A percentile compares a stretch with the other conserved stretches of the same genome.
phyloP scores from a whole-genome alignment of 306 rosid genomes.

The Quercus variabilis region DNA sequence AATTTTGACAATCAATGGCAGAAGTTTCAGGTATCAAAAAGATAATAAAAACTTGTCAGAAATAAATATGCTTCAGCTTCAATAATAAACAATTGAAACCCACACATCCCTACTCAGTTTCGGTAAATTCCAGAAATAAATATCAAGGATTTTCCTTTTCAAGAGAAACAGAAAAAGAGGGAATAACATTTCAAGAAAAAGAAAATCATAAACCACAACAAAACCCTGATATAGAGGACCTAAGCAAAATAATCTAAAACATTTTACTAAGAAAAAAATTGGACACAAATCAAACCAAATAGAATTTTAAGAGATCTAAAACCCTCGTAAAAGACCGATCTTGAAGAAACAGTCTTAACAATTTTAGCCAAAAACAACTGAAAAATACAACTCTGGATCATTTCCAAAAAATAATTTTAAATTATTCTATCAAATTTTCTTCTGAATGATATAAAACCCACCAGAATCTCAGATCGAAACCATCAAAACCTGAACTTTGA shows the following conservation, averaged over 20 bases:
- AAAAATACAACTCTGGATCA: not conserved
- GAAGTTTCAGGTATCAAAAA: not conserved
- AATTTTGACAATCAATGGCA: conserved; percentile 13
- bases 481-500: conserved; percentile 24
- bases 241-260: not conserved
- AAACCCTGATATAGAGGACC: conserved; percentile 30
- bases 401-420: not conserved
- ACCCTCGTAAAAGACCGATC: conserved; percentile 28
- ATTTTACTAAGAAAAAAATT: conserved; percentile 7
- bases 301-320: conserved; percentile 30
- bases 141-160: not conserved
- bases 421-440: not conserved
- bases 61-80: not conserved
- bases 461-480: conserved; percentile 42
- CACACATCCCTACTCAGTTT: not conserved
- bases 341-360: conserved; percentile 13
- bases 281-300: conserved; percentile 14
- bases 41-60: not conserved
- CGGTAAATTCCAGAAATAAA: conserved; percentile 2
- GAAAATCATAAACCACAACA: conserved; percentile 34
- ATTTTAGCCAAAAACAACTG: not conserved
- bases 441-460: not conserved
- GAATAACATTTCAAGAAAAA: not conserved
- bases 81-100: conserved; percentile 6
- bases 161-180: not conserved